Conservation (phyloP, 495 filamentous ascomycete genomes). For the Clavariopsis aquatica region DNA sequence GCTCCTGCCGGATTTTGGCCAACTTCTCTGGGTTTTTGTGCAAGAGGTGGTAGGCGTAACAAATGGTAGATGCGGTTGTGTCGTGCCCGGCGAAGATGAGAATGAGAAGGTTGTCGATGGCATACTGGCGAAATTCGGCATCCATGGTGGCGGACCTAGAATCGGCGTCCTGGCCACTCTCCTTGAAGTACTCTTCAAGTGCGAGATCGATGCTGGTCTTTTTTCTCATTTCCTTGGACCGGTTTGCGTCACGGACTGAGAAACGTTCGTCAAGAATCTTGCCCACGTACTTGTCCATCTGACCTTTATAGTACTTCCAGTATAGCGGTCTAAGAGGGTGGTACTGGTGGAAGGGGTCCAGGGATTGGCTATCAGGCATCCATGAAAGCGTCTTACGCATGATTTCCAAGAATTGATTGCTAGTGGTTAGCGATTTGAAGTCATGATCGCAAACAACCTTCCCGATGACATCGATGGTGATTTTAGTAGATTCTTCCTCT, state of each 20-base stretch:
- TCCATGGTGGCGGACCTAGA: conserved; percentile 23
- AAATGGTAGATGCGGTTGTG: conserved; percentile 48
- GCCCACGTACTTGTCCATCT: conserved; percentile 28
- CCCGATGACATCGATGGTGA: conserved; percentile 48
- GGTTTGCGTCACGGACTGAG: conserved; percentile 4
- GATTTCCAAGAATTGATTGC: conserved; percentile 20
- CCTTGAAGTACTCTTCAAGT: conserved; percentile 33
- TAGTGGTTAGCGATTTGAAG: conserved; percentile 15
- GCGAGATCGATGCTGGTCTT: conserved; percentile 36
- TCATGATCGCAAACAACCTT: conserved; percentile 29
- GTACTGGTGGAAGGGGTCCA: conserved; percentile 28
- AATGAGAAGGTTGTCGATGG: conserved; percentile 40
- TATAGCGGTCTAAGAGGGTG: conserved; percentile 20
- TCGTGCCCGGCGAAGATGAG: conserved; percentile 54
- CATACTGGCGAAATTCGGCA: conserved; percentile 37
- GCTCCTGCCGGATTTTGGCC: conserved; percentile 44
- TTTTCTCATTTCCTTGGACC: conserved; percentile 2
- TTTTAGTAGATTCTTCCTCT: conserved; percentile 42
- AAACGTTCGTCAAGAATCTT: conserved; percentile 34
- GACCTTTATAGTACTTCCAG: conserved; percentile 20
- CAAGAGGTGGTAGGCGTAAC: conserved; percentile 48
- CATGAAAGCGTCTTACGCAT: conserved; percentile 18
- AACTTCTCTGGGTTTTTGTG: conserved; percentile 43
- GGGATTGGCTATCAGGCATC: conserved; percentile 26
- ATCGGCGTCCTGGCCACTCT: conserved; percentile 22